Evolutionary conservation across 2,329 filamentous ascomycete species (phyloP).

Genomic region (Pestalotiopsis sp.): DNA sequence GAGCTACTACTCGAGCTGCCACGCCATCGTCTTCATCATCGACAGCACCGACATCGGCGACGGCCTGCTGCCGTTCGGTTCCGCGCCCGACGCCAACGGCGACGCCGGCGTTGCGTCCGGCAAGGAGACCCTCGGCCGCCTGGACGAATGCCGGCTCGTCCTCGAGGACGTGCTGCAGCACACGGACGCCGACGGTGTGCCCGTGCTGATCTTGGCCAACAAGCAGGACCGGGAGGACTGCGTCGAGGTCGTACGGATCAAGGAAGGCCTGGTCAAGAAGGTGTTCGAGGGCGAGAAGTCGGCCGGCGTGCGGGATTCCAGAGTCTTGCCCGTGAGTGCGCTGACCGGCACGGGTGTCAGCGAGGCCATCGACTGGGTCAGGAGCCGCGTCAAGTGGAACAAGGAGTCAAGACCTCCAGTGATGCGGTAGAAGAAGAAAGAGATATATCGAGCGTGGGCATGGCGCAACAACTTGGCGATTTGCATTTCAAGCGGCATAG

Average conservation of each 20-base stretch:
- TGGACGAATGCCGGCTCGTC: constrained; percentile 88
- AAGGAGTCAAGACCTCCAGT: constrained; percentile 90
- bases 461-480: not conserved
- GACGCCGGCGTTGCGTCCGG: constrained; percentile 39
- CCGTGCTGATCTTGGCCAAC: constrained; percentile 89
- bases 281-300: constrained; percentile 96
- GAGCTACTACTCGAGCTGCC: constrained; percentile 90
- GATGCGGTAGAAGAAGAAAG: constrained; percentile 66
- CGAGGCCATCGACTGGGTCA: constrained; percentile 97
- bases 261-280: constrained; percentile 92
- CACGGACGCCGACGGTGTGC: constrained; percentile 87
- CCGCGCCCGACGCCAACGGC: constrained; percentile 34
- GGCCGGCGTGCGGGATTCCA: constrained; percentile 80
- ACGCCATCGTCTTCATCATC: constrained; percentile 97
- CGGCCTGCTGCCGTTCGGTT: constrained; percentile 59
- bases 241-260: constrained; percentile 95
- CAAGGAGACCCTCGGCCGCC: constrained; percentile 54
- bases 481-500: constrained; percentile 12
- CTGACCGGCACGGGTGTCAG: constrained; percentile 83
- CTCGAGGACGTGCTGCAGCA: constrained; percentile 88
- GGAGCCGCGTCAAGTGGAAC: constrained; percentile 92
- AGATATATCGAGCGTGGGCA: not conserved
- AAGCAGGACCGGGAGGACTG: constrained; percentile 98
- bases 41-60: constrained; percentile 94
- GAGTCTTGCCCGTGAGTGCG: constrained; percentile 91